phyloP scores from a whole-genome alignment of 257 asterid species.

The Scutellaria barbata region DNA sequence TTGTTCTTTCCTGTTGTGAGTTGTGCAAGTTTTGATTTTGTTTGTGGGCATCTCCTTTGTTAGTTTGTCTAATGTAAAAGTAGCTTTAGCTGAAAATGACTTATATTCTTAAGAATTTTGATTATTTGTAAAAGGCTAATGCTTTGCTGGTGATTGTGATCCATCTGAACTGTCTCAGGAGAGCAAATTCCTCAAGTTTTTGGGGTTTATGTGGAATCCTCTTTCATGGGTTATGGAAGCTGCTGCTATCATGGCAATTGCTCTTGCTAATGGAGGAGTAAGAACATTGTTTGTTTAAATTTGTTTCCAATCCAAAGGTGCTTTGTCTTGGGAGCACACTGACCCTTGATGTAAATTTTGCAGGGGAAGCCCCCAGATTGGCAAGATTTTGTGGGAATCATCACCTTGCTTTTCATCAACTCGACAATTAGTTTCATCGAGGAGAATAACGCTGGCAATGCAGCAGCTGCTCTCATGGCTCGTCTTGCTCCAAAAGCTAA shows the following conservation, averaged over 20 bases:
- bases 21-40: conserved; percentile 20
- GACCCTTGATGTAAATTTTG: conserved; percentile 33
- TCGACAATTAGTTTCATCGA: conserved; percentile 94
- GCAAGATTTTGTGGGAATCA: conserved; percentile 98
- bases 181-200: conserved; percentile 81
- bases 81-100: conserved; percentile 18
- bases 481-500: conserved; percentile 96
- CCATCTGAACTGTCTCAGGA: conserved; percentile 53
- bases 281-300: conserved; percentile 30
- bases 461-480: conserved; percentile 99
- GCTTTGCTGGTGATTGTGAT: conserved; percentile 15
- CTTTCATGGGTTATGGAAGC: conserved; percentile 99
- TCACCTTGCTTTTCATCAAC: conserved; percentile 81
- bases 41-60: conserved; percentile 5
- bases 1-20: conserved; percentile 17
- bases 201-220: conserved; percentile 99
- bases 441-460: conserved; percentile 98
- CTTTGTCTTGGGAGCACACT: neutral
- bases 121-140: neutral
- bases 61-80: neutral
- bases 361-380: conserved; percentile 99
- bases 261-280: conserved; percentile 99
- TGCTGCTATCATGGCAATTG: conserved; percentile 98
- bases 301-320: neutral
- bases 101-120: conserved; percentile 10